A percentile compares a stretch with the other conserved stretches of the same genome.
phyloP scores from a whole-genome alignment of 192 early-diverging fungal genomes.

The Podila clonocystis region DNA sequence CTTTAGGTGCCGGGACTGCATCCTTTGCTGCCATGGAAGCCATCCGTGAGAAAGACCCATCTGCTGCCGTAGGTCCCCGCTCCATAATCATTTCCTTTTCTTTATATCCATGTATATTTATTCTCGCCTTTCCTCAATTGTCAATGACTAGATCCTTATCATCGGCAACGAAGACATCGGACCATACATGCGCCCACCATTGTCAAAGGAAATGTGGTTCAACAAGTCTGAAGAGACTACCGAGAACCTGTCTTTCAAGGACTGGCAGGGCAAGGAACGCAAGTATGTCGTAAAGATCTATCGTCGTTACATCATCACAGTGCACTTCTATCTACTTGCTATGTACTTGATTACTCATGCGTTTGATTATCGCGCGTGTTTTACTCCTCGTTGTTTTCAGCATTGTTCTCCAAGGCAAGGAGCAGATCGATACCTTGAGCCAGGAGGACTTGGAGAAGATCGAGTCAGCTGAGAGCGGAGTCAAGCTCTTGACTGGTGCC shows the following conservation, averaged over 20 bases:
- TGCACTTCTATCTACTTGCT: not conserved
- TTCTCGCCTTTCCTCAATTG: not conserved
- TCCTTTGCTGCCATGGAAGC: conserved; percentile 66
- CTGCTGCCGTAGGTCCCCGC: conserved; percentile 56
- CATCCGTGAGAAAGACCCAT: conserved; percentile 66
- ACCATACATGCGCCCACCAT: conserved; percentile 72
- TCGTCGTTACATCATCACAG: too few relatives aligned
- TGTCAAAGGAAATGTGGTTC: conserved; percentile 77
- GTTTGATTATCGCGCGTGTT: not conserved
- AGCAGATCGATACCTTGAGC: conserved; percentile 47
- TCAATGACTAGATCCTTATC: conserved; percentile 55
- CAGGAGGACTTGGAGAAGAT: conserved; percentile 54
- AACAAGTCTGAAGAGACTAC: conserved; percentile 52
- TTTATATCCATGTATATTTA: too few relatives aligned
- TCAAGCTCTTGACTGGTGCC: conserved; percentile 58
- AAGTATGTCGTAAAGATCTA: conserved; percentile 26
- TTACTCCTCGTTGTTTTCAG: conserved; percentile 14
- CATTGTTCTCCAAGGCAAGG: conserved; percentile 55
- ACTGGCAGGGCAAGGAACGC: conserved; percentile 68
- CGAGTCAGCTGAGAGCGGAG: conserved; percentile 50
- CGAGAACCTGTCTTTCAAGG: conserved; percentile 59
- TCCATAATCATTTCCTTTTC: not conserved
- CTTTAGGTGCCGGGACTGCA: conserved; percentile 67
- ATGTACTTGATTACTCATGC: not conserved
- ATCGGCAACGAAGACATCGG: conserved; percentile 62